Percentiles rank a stretch among this genome's conserved stretches.
Conservation (phyloP, 2,329 filamentous ascomycete genomes). For the Trichophyton benhamiae region DNA sequence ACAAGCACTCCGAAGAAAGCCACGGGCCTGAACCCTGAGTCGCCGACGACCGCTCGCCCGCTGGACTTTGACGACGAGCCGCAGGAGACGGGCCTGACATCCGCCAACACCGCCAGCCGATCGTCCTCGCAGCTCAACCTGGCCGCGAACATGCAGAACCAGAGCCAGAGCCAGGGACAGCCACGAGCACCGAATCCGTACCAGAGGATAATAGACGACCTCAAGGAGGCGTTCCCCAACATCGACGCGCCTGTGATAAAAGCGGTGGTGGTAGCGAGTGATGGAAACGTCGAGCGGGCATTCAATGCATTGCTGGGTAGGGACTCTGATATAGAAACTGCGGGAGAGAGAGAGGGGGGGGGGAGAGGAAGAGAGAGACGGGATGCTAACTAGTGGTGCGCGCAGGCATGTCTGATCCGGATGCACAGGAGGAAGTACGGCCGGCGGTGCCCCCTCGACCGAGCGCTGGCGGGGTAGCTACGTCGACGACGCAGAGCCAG, state of each 20-base stretch:
- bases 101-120: constrained; percentile 20
- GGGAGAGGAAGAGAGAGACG: too few species aligned
- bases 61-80: constrained; percentile 45
- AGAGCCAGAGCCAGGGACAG: constrained; percentile 37
- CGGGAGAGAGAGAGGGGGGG: too few species aligned
- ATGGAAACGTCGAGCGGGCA: constrained; percentile 77
- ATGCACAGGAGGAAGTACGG: constrained; percentile 48
- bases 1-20: background rate
- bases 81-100: constrained; percentile 30
- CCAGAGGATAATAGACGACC: constrained; percentile 72
- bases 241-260: constrained; percentile 73
- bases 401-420: constrained; percentile 65
- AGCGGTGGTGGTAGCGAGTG: constrained; percentile 75
- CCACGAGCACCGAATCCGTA: constrained; percentile 61
- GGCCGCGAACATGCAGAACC: constrained; percentile 57
- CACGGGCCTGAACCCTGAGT: constrained; percentile 32
- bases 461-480: constrained; percentile 34
- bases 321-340: background rate
- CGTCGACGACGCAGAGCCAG: constrained; percentile 57
- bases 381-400: background rate
- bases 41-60: constrained; percentile 44
- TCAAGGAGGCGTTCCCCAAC: constrained; percentile 85
- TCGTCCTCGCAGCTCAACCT: constrained; percentile 18
- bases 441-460: constrained; percentile 76
- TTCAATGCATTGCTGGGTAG: constrained; percentile 84